phyloP scores from a whole-genome alignment of 345 rosid species.

The Orychophragmus violaceus region DNA sequence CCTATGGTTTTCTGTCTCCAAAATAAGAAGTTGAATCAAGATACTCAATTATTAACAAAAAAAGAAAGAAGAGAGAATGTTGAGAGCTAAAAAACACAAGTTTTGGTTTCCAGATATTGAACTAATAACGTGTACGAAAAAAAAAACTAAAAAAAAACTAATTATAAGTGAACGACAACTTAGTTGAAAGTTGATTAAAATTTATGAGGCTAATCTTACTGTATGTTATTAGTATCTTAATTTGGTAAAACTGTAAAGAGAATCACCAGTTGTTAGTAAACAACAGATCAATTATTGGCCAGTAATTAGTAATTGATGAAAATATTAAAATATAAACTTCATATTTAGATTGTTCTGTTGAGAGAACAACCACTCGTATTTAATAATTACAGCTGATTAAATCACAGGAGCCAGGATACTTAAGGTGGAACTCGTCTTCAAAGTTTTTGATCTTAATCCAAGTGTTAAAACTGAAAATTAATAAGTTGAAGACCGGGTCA shows the following conservation, averaged over 20 bases:
- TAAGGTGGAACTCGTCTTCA: neutral
- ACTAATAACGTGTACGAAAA: constrained; percentile 17
- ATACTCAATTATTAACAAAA: neutral
- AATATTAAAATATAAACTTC: neutral
- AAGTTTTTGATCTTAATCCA: too few species aligned
- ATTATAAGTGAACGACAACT: constrained; percentile 17
- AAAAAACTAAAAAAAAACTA: neutral
- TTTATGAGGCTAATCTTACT: neutral
- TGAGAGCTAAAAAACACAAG: constrained; percentile 21
- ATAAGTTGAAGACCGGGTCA: too few species aligned
- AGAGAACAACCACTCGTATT: neutral
- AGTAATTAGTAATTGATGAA: neutral
- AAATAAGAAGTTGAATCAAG: neutral
- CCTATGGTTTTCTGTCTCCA: neutral
- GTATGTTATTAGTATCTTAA: constrained; percentile 13
- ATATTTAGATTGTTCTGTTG: constrained; percentile 17
- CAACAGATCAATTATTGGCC: neutral
- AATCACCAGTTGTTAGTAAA: constrained; percentile 12
- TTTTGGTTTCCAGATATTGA: constrained; percentile 1
- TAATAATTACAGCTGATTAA: neutral
- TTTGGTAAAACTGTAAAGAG: constrained; percentile 13
- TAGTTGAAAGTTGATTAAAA: neutral
- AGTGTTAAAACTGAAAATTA: too few species aligned
- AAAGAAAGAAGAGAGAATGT: neutral
- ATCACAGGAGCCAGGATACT: neutral